Conservation (phyloP, 164 flowering plant species). For the Malania oleifera region DNA sequence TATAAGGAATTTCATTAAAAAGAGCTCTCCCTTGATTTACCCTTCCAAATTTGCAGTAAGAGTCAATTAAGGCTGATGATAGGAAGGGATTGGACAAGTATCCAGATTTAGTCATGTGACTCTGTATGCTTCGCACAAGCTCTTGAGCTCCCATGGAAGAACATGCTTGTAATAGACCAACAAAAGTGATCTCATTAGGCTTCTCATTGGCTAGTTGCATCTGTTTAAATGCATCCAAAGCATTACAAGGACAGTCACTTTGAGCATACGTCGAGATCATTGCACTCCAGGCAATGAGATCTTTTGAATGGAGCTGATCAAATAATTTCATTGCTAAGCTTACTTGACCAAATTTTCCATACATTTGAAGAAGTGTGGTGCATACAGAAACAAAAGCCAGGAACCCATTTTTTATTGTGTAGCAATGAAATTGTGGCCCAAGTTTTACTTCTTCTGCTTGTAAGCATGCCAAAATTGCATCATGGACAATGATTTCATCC, state of each 20-base stretch:
- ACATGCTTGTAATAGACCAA: slow-evolving; percentile 51
- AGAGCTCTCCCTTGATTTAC: slow-evolving; percentile 34
- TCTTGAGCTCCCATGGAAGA: slow-evolving; percentile 32
- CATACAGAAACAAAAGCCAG: slow-evolving; percentile 28
- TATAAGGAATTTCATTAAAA: slow-evolving; percentile 34
- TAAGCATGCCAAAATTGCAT: slow-evolving; percentile 26
- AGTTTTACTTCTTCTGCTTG: slow-evolving; percentile 22
- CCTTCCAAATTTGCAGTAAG: slow-evolving; percentile 57
- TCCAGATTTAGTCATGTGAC: slow-evolving; percentile 33
- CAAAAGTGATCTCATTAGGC: slow-evolving; percentile 49
- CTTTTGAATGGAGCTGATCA: slow-evolving; percentile 35
- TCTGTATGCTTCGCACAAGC: slow-evolving; percentile 48
- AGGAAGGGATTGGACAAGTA: slow-evolving; percentile 38
- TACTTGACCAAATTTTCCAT: slow-evolving; percentile 43
- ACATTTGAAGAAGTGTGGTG: slow-evolving; percentile 47
- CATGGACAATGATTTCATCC: slow-evolving; percentile 31
- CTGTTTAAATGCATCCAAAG: slow-evolving; percentile 30
- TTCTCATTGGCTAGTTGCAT: slow-evolving; percentile 39
- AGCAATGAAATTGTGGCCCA: slow-evolving; percentile 37
- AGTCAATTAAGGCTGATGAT: slow-evolving; percentile 48
- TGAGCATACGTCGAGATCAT: slow-evolving; percentile 44
- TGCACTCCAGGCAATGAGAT: slow-evolving; percentile 57
- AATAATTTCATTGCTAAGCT: slow-evolving; percentile 28
- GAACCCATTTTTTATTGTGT: slow-evolving; percentile 37
- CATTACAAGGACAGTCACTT: slow-evolving; percentile 29